These are phyloP conservation scores for Pleurotus platypus DNA, from an alignment of 768 basidiomycete species.

Conservation along the genomic window DNA sequence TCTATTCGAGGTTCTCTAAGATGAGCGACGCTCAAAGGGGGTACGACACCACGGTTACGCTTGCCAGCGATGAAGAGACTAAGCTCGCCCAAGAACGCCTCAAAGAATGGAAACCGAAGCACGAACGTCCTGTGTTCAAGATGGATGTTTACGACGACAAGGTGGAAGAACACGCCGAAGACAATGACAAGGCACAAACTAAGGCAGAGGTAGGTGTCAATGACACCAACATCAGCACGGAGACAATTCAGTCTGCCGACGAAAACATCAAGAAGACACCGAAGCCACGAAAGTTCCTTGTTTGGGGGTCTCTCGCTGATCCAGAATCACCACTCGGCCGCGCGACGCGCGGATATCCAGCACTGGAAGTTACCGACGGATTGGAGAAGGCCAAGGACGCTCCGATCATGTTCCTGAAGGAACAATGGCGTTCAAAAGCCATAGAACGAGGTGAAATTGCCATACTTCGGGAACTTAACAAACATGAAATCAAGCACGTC, in stretches of 20 bases:
- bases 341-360: constrained; percentile 17
- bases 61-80: background rate
- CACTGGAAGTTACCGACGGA: constrained; percentile 9
- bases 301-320: background rate
- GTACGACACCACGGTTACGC: background rate
- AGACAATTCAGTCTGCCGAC: too few relatives aligned
- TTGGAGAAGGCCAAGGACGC: background rate
- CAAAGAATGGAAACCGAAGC: background rate
- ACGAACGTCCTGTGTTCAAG: background rate
- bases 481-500: constrained; percentile 15
- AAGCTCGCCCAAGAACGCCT: background rate
- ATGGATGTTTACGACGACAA: background rate
- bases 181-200: too few relatives aligned
- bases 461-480: constrained; percentile 13
- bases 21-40: background rate
- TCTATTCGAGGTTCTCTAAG: constrained; percentile 20
- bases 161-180: background rate
- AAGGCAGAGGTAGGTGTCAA: too few relatives aligned
- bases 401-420: constrained; percentile 21
- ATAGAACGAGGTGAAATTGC: constrained; percentile 14
- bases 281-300: background rate
- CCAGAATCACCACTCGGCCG: constrained; percentile 12
- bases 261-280: too few relatives aligned
- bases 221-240: too few relatives aligned
- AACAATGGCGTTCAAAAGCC: constrained; percentile 18